These are phyloP conservation scores for Cystoisospora suis DNA, from an alignment of 169 alveolate species.

Conservation along the genomic window DNA sequence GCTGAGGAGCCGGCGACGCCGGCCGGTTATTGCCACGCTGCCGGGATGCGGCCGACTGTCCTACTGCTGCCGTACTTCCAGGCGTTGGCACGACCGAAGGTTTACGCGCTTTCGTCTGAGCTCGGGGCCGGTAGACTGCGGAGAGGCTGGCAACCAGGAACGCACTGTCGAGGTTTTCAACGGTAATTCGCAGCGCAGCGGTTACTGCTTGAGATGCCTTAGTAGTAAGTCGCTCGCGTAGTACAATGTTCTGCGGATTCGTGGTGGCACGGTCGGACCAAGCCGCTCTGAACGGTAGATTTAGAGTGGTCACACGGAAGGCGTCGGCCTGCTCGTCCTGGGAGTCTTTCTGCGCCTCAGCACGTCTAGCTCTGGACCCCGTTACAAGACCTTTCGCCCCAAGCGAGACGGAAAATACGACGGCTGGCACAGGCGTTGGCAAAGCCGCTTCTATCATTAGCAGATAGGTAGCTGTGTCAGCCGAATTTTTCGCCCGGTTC, in stretches of 20 bases:
- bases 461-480: background rate
- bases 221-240: background rate
- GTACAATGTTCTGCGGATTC: constrained; percentile 13
- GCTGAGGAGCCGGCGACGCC: background rate
- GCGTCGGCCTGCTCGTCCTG: too few species aligned
- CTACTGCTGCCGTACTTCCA: too few species aligned
- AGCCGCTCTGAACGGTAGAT: background rate
- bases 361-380: background rate
- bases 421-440: constrained; percentile 32
- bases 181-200: constrained; percentile 9
- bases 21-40: background rate
- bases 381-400: background rate
- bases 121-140: background rate
- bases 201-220: background rate
- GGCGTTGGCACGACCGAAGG: too few species aligned
- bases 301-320: too few species aligned
- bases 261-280: background rate
- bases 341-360: background rate
- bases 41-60: too few species aligned
- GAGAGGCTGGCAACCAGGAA: background rate
- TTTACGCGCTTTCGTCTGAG: too few species aligned
- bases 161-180: background rate
- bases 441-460: constrained; percentile 36
- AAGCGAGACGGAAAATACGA: constrained; percentile 1
- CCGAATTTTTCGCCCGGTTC: background rate